Base-by-base conservation (phyloP, 768 basidiomycete genomes). In the Tulasnella sp. region DNA sequence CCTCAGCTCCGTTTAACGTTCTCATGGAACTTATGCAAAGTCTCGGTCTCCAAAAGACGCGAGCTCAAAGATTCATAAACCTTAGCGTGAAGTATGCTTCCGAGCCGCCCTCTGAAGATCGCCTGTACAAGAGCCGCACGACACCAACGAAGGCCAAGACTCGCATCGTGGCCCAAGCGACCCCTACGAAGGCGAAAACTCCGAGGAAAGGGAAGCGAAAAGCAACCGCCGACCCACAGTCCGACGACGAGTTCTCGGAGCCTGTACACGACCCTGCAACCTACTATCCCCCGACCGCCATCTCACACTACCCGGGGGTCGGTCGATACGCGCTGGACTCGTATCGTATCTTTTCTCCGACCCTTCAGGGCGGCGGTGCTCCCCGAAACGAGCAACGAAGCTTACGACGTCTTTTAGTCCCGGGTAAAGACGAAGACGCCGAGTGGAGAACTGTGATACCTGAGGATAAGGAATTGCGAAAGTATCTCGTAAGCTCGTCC, bases 301-400 rank as follows among this genome's bases (percentile, higher is more conserved):
- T 87, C 69, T 85, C 86, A 44, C 84, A 87, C 75, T 83, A 88
- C 34, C 87, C 88, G 0, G 90, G 90, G 0, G 82, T 87, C 0
- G 90, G 91, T 0, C 80, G 82, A 3, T 92, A 92, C 73, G 91
- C 91, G 0, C 82, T 90, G 1, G 90, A 92, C 77, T 90, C 88
- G 5, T 90, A 90, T 76, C 84, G 89, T 44, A 90, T 92, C 22
- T 92, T 90, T 78, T 90, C 74, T 34, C 72, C 75, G 36, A 52
- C 76, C 1, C 52, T 78, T 17, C 62, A 71, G 29, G 79, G 79
- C 2, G 62, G 73, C 5, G 79, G 79, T 0, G 79, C 71, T 36
- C 78, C 79, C 4, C 62, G 66, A 17, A 35, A 75, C 1, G 79
- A 79, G 52, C 65, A 8, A 2, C 67, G 44, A n/a, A 77, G 77